Conservation (phyloP, 306 rosid species). For the Albizia julibrissin region DNA sequence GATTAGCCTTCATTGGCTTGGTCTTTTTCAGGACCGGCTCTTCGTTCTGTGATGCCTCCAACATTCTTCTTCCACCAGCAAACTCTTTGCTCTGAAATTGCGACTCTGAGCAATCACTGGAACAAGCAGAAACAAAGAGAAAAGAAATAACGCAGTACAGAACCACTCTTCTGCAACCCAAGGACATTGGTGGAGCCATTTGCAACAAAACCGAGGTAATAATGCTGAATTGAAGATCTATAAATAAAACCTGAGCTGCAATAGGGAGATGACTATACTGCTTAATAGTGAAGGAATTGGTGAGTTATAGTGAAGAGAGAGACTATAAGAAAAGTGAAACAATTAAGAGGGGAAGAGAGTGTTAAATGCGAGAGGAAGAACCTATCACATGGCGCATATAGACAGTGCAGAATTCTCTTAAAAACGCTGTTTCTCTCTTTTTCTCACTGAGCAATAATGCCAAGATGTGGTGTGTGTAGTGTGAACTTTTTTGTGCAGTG, state of each 20-base stretch:
- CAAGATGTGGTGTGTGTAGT: background rate
- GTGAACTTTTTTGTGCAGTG: slow-evolving; percentile 17
- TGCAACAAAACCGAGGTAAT: slow-evolving; percentile 23
- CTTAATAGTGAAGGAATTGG: slow-evolving; percentile 12
- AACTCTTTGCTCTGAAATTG: slow-evolving; percentile 35
- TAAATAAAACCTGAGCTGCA: slow-evolving; percentile 2
- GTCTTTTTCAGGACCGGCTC: slow-evolving; percentile 48
- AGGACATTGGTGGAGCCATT: slow-evolving; percentile 65
- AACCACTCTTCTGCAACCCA: slow-evolving; percentile 43
- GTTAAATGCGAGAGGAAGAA: slow-evolving; percentile 43
- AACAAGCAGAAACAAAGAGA: slow-evolving; percentile 32
- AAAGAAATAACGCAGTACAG: slow-evolving; percentile 42
- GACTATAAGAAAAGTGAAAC: background rate
- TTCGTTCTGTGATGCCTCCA: slow-evolving; percentile 30
- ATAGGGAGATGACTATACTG: background rate
- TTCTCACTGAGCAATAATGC: background rate
- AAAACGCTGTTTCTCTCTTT: slow-evolving; percentile 42
- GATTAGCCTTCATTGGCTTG: slow-evolving; percentile 40
- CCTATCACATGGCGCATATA: slow-evolving; percentile 43
- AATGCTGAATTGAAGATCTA: slow-evolving; percentile 19
- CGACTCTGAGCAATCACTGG: slow-evolving; percentile 43
- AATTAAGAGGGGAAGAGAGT: slow-evolving; percentile 25
- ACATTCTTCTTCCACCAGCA: slow-evolving; percentile 46
- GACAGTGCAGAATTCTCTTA: slow-evolving; percentile 7
- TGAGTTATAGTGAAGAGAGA: slow-evolving; percentile 1